Evolutionary conservation across 2,329 filamentous ascomycete genomes (phyloP).

Genomic region (Escovopsis sp.): DNA sequence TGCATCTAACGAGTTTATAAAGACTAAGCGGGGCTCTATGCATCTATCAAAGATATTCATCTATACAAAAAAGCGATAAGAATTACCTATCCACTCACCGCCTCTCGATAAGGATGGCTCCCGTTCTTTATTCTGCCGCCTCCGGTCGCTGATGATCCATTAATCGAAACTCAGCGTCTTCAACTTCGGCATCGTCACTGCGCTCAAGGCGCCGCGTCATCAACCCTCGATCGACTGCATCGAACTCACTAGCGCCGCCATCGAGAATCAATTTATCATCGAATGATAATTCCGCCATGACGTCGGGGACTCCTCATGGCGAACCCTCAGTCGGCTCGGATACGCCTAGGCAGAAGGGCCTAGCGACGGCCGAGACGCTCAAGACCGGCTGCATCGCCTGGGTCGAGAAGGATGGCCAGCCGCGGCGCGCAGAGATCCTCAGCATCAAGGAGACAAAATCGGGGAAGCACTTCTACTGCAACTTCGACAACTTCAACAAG

Average conservation of each 20-base stretch:
- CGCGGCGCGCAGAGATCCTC: constrained; percentile 89
- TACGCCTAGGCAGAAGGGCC: constrained; percentile 53
- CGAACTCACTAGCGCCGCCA: no score
- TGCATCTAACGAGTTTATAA: no score
- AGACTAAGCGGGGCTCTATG: neutral
- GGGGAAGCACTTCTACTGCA: constrained; percentile 82
- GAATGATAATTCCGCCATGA: constrained; percentile 32
- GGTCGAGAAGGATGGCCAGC: constrained; percentile 60
- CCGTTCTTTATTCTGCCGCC: constrained; percentile 5
- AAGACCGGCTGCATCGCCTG: constrained; percentile 45
- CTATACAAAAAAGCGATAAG: neutral
- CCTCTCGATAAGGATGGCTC: constrained; percentile 1
- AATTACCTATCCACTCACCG: constrained; percentile 1
- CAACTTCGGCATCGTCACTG: no score
- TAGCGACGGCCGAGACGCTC: constrained; percentile 73
- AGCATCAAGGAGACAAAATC: constrained; percentile 85
- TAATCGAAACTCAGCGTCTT: no score
- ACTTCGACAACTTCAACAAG: constrained; percentile 98
- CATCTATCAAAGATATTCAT: neutral
- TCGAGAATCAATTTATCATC: neutral
- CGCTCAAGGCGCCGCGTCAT: neutral
- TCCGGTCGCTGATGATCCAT: no score
- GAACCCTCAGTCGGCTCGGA: constrained; percentile 43
- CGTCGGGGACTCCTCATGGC: constrained; percentile 30
- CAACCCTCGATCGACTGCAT: no score